Base-by-base conservation (phyloP, 192 early-diverging fungal genomes). In the Jimgerdemannia flammicorona region DNA sequence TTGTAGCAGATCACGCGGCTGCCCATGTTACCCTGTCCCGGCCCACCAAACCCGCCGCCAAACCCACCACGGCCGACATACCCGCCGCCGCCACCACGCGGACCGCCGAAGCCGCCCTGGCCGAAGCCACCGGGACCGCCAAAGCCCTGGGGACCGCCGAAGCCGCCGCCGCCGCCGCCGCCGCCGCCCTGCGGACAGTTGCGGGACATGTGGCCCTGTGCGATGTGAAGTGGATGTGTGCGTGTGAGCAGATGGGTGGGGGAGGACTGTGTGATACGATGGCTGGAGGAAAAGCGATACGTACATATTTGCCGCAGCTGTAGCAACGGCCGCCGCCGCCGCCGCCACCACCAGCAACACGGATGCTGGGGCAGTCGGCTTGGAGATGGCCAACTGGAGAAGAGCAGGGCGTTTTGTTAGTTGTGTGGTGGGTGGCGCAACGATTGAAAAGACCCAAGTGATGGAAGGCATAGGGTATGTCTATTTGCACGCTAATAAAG, bases 161-260 rank as follows among this genome's bases (percentile, higher is more conserved):
- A 71, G 63, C 44, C 67, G 49, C 74, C 66, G 44, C n/a, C 49
- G 29, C 39, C 20, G 4, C 43, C 43, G 44, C 70, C 49, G 9
- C 66, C 54, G n/a, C 17, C 19, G 43, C 43, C 63, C 3, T 79
- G 44, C 59, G 76, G 72, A 70, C 87, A 88, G 63, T 84, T 70
- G 44, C 83, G 84, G 42, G 87, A 83, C 69, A 88, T 78, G 72
- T 88, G 87, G 40, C 87, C 84, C 86, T 87, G 75, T 20, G 54
- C 10, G 14, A 41, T 68, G 29, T 76, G 2, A 2, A 6, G 49
- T 59, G 49, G 49, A 59, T 59, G 49, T 14, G 49, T 59, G 49
- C 14, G 14, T 59, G 49, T 59, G 8, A 10, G 49, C 2, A 29
- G 29, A 29, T 29, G 29, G 29, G 29, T 29, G 29, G 29, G 29